These are phyloP conservation scores for Pseudonectria buxi DNA, from an alignment of 2,329 filamentous ascomycete genomes.

Conservation along the genomic window DNA sequence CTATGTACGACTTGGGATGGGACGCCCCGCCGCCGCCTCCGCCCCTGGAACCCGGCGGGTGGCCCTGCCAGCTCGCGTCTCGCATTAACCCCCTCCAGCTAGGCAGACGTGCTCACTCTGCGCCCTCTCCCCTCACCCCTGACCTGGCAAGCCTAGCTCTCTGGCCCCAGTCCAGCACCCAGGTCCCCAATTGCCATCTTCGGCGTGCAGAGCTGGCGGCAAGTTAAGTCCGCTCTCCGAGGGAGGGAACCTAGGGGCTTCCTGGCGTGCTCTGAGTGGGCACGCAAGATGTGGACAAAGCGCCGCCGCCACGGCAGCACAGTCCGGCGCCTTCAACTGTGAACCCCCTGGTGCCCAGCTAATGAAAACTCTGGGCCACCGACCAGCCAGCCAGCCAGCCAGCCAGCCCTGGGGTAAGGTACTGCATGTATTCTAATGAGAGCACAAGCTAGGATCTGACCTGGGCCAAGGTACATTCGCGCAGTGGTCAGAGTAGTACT, in stretches of 20 bases:
- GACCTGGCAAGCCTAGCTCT: too few relatives aligned
- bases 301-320: conserved; percentile 24
- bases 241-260: conserved; percentile 17
- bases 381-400: too few relatives aligned
- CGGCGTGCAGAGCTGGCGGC: too few relatives aligned
- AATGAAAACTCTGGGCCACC: conserved; percentile 13
- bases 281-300: conserved; percentile 10
- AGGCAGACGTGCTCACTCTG: conserved; percentile 6
- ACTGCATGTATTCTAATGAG: too few relatives aligned
- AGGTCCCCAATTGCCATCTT: too few relatives aligned
- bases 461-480: too few relatives aligned
- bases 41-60: conserved; percentile 19
- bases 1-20: too few relatives aligned
- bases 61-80: conserved; percentile 13
- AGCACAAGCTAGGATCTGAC: too few relatives aligned
- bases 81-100: conserved; percentile 20
- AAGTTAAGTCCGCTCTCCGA: conserved; percentile 6
- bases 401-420: too few relatives aligned
- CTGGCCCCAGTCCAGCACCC: too few relatives aligned
- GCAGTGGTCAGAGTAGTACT: too few relatives aligned
- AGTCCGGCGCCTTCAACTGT: conserved; percentile 15
- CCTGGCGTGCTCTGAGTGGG: conserved; percentile 13
- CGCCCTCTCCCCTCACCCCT: too few relatives aligned
- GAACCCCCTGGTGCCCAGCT: conserved; percentile 15
- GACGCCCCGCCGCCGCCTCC: conserved; percentile 7